Conservation (phyloP, 2,329 filamentous ascomycete genomes). For the Pseudonectria foliicola region DNA sequence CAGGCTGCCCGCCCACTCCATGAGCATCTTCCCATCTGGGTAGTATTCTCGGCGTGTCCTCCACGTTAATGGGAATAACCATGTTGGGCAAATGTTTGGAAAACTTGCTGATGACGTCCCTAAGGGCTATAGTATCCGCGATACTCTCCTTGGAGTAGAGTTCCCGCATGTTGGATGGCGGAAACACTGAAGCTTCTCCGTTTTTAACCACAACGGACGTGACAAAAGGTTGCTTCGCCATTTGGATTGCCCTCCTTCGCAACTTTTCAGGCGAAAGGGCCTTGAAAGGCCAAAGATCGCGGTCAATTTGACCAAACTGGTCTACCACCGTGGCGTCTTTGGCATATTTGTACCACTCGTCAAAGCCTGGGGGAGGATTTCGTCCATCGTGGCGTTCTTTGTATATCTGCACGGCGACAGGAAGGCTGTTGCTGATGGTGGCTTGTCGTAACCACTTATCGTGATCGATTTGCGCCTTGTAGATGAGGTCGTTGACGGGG, state of each 20-base stretch:
- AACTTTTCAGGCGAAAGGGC: constrained; percentile 61
- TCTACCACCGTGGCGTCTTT: constrained; percentile 68
- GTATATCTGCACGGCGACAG: constrained; percentile 42
- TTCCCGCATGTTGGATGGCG: too few species aligned
- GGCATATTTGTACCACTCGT: constrained; percentile 78
- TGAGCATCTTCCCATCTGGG: constrained; percentile 54
- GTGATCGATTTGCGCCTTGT: constrained; percentile 38
- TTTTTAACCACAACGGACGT: constrained; percentile 52
- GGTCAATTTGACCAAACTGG: constrained; percentile 71
- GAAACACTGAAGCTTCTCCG: constrained; percentile 47
- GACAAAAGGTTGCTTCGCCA: constrained; percentile 36
- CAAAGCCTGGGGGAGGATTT: constrained; percentile 71
- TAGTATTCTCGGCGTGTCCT: constrained; percentile 33
- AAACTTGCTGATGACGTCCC: constrained; percentile 65
- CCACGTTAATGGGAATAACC: constrained; percentile 76
- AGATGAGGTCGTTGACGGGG: constrained; percentile 43
- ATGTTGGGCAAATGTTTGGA: constrained; percentile 70
- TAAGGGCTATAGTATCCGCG: constrained; percentile 35
- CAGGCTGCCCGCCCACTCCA: constrained; percentile 10
- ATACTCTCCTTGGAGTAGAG: constrained; percentile 16
- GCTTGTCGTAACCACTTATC: constrained; percentile 44
- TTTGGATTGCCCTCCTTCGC: constrained; percentile 45
- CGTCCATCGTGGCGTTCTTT: constrained; percentile 51
- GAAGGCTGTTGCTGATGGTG: constrained; percentile 39
- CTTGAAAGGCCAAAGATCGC: constrained; percentile 73